A percentile compares a stretch with the other conserved stretches of the same genome.
These are phyloP conservation scores for Xylaria flabelliformis DNA, from an alignment of 495 filamentous ascomycete genomes.

Conservation along the genomic window DNA sequence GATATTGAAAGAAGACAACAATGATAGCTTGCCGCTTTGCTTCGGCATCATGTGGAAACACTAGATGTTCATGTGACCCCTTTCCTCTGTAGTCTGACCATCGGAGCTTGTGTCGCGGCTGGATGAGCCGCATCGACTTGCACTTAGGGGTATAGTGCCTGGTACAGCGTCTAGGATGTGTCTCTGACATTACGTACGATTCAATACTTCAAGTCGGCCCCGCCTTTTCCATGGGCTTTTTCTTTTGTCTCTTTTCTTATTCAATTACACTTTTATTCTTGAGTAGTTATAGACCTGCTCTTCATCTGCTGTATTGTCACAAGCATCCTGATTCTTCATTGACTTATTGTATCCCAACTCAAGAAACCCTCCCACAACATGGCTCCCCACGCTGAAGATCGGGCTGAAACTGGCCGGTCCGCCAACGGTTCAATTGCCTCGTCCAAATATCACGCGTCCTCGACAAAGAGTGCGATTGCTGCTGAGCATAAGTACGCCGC, in stretches of 20 bases:
- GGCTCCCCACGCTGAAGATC: conserved; percentile 63
- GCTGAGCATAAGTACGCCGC: conserved; percentile 86
- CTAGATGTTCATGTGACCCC: conserved; percentile 40
- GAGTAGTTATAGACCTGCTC: not conserved
- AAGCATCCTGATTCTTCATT: conserved; percentile 10
- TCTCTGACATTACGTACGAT: conserved; percentile 43
- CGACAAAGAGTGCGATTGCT: conserved; percentile 78
- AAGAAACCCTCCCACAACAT: conserved; percentile 43
- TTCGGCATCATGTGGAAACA: conserved; percentile 36
- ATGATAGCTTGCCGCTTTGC: conserved; percentile 36
- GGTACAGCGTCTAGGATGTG: conserved; percentile 26
- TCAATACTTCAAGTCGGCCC: conserved; percentile 34
- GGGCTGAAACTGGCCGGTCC: conserved; percentile 38
- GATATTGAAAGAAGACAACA: not conserved
- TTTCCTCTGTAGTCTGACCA: conserved; percentile 34
- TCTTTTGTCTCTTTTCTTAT: conserved; percentile 26
- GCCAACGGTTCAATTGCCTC: conserved; percentile 42
- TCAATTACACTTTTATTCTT: conserved; percentile 30
- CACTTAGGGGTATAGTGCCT: conserved; percentile 69
- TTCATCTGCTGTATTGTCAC: not conserved
- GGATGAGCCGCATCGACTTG: conserved; percentile 60
- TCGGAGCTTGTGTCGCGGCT: conserved; percentile 36
- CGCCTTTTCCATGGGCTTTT: conserved; percentile 32
- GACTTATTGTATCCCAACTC: conserved; percentile 7
- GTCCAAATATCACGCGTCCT: conserved; percentile 75